Base-by-base conservation (phyloP, 768 basidiomycete genomes). In the Galerina marginata region DNA sequence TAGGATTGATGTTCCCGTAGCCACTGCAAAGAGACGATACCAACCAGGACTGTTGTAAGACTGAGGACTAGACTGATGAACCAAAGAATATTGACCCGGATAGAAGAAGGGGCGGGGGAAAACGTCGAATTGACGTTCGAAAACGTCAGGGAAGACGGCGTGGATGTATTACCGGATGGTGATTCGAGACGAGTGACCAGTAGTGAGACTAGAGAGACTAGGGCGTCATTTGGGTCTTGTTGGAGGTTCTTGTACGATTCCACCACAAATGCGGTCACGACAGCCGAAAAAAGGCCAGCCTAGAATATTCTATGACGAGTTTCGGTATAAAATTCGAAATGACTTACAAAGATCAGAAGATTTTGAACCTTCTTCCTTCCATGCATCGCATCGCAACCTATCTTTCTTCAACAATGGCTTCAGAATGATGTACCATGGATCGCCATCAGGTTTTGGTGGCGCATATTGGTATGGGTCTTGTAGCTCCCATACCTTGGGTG, bases 201-300 rank as follows among this genome's bases (percentile, higher is more conserved):
- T 29, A 29, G 58, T 11, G 64, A 40, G 7, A 68, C 54, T 23
- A 65, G 52, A 9, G 40, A 15, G 6, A 65, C 54, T 4, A 63
- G 61, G 1, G 62, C 52, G 12, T 53, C 55, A 25, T 56, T 45
- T 4, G 64, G 57, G 54, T 69, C 66, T 15, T 46, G 53, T 38
- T 67, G 56, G 11, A 71, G 59, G 15, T 26, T 39, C 48, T 62
- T 55, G 55, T 66, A 69, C 20, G 59, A 61, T 15, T 61, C 59
- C 20, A 61, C 29, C 14, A 56, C 54, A 42, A 61, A 61, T 1
- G 54, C 65, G 1, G 70, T 69, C 7, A 67, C 62, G 6, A 69
- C 65, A 3, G 68, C 66, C 2, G 70, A 71, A 49, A 69, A 71
- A 15, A 71, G 64, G 38, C 59, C 59, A 56, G 70, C 66, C 70